Evolutionary conservation across 331 rosid genomes (phyloP).

Genomic region (Telfairia occidentalis): DNA sequence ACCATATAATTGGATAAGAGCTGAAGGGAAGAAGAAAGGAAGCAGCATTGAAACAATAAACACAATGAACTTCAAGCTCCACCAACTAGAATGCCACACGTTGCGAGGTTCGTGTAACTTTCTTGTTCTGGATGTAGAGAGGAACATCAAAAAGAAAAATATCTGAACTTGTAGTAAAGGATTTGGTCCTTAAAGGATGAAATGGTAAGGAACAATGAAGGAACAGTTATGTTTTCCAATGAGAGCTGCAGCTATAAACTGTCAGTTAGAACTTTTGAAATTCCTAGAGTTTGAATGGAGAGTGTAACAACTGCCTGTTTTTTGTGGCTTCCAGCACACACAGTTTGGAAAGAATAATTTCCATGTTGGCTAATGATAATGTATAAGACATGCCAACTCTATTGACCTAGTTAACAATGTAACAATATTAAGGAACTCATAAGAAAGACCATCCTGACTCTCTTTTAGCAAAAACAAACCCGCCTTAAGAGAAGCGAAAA

Average conservation of each 20-base stretch:
- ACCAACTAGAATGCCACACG: constrained; percentile 76
- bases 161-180: constrained; percentile 59
- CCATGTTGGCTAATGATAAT: background rate
- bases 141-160: constrained; percentile 68
- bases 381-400: background rate
- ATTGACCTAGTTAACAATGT: background rate
- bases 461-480: background rate
- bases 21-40: constrained; percentile 51
- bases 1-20: constrained; percentile 59
- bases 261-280: too few relatives aligned
- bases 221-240: background rate
- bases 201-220: background rate
- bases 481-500: background rate
- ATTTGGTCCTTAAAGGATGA: background rate
- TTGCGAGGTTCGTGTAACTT: constrained; percentile 46
- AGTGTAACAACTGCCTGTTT: background rate
- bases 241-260: background rate
- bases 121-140: constrained; percentile 50
- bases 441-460: background rate
- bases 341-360: background rate
- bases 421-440: background rate
- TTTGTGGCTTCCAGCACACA: background rate
- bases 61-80: constrained; percentile 47
- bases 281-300: background rate
- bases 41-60: constrained; percentile 46